Conservation (phyloP, 148 eudicot genomes). For the Amaranthus hypochondriacus region DNA sequence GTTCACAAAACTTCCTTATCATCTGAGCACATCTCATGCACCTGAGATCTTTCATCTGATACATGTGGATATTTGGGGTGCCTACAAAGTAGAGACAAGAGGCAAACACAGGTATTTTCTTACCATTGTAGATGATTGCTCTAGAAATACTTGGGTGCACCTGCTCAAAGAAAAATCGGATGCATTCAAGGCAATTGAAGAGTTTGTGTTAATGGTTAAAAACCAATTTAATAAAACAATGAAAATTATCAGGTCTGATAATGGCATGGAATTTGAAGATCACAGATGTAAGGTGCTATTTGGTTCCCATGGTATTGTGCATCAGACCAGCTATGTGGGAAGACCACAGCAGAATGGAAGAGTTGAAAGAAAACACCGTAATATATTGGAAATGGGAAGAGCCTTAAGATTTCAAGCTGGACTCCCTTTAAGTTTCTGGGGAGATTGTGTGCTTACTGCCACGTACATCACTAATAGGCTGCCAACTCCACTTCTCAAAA, state of each 20-base stretch:
- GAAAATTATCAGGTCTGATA: background rate
- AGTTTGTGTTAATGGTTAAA: background rate
- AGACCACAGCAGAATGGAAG: slow-evolving; percentile 6
- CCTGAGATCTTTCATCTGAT: background rate
- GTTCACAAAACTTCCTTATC: too few species aligned
- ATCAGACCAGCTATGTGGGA: background rate
- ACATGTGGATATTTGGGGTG: background rate
- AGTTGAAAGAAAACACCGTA: background rate
- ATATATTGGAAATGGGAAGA: background rate
- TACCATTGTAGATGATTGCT: background rate
- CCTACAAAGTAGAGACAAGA: background rate
- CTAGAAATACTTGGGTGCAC: background rate
- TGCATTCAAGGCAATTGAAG: background rate
- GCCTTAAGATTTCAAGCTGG: background rate
- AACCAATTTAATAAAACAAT: background rate
- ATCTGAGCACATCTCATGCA: too few species aligned
- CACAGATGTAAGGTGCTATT: background rate
- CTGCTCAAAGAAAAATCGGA: background rate
- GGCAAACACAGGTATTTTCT: background rate
- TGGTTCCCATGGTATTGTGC: background rate
- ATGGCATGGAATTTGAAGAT: background rate
- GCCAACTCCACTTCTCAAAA: too few species aligned
- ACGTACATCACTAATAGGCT: background rate
- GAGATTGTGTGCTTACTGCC: background rate
- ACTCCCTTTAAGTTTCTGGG: background rate